phyloP scores from a whole-genome alignment of 352 stramenopile species.

The Pythium aristosporum region DNA sequence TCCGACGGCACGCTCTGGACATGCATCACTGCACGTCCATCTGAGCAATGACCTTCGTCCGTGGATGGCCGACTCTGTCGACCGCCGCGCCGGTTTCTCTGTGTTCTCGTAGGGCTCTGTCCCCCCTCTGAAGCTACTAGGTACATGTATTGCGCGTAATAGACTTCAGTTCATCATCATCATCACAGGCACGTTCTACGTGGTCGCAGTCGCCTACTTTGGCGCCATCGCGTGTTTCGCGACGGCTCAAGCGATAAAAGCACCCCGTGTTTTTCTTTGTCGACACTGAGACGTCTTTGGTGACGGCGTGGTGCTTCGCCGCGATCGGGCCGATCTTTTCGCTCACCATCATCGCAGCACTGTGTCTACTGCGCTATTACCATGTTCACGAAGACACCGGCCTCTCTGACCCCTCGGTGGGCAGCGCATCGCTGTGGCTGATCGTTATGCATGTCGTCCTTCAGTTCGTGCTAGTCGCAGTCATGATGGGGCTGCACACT shows the following conservation, averaged over 20 bases:
- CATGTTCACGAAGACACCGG: background rate
- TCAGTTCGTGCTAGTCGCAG: background rate
- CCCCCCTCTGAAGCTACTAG: too few species aligned
- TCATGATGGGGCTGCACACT: background rate
- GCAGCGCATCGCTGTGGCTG: background rate
- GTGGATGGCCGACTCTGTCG: too few species aligned
- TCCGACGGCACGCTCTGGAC: too few species aligned
- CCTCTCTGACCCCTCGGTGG: too few species aligned
- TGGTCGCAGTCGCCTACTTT: background rate
- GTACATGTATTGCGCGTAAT: too few species aligned
- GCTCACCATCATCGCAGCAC: background rate
- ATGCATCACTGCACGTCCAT: too few species aligned
- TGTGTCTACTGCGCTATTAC: background rate
- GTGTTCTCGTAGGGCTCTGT: too few species aligned
- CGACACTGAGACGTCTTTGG: background rate
- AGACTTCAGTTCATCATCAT: too few species aligned
- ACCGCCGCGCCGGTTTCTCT: too few species aligned
- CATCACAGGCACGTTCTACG: too few species aligned
- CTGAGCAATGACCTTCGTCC: too few species aligned
- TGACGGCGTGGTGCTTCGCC: background rate
- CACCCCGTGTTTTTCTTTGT: background rate
- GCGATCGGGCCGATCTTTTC: background rate
- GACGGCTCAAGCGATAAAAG: background rate
- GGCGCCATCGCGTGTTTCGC: background rate
- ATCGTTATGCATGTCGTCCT: background rate